Conservation (phyloP, 768 basidiomycete species). For the Lepiota subincarnata region DNA sequence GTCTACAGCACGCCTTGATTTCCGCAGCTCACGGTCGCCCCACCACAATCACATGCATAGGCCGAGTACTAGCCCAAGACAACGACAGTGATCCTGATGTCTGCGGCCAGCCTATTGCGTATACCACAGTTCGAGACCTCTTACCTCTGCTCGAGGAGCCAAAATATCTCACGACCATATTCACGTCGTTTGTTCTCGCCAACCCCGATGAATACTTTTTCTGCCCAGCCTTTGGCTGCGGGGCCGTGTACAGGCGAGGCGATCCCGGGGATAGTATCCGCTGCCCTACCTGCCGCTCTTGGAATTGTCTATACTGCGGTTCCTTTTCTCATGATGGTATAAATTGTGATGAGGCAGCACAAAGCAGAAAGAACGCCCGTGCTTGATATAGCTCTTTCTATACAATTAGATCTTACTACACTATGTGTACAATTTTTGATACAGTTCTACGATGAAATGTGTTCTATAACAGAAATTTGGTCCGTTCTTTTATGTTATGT, state of each 20-base stretch:
- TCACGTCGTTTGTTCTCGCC: slow-evolving; percentile 38
- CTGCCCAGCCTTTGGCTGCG: slow-evolving; percentile 52
- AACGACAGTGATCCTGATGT: slow-evolving; percentile 7
- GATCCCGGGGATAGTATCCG: slow-evolving; percentile 21
- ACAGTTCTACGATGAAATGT: neutral
- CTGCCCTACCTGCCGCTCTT: slow-evolving; percentile 23
- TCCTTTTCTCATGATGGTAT: slow-evolving; percentile 24
- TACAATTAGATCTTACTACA: no score
- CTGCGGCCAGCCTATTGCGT: slow-evolving; percentile 36
- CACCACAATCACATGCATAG: slow-evolving; percentile 35
- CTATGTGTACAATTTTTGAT: neutral
- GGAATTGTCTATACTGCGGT: slow-evolving; percentile 26
- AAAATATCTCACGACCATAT: slow-evolving; percentile 36
- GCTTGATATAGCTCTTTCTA: neutral
- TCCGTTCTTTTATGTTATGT: neutral
- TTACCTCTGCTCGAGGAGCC: slow-evolving; percentile 34
- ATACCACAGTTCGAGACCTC: slow-evolving; percentile 33
- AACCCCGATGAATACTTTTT: slow-evolving; percentile 40
- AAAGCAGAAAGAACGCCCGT: neutral
- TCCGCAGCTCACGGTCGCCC: slow-evolving; percentile 25
- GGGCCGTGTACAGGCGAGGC: slow-evolving; percentile 37
- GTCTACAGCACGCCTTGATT: slow-evolving; percentile 41
- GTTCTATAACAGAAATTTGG: neutral
- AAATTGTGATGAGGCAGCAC: slow-evolving; percentile 16
- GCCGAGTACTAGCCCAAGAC: slow-evolving; percentile 13